These are phyloP conservation scores for Phoma sp. DNA, from an alignment of 2,329 filamentous ascomycete genomes.

Conservation along the genomic window DNA sequence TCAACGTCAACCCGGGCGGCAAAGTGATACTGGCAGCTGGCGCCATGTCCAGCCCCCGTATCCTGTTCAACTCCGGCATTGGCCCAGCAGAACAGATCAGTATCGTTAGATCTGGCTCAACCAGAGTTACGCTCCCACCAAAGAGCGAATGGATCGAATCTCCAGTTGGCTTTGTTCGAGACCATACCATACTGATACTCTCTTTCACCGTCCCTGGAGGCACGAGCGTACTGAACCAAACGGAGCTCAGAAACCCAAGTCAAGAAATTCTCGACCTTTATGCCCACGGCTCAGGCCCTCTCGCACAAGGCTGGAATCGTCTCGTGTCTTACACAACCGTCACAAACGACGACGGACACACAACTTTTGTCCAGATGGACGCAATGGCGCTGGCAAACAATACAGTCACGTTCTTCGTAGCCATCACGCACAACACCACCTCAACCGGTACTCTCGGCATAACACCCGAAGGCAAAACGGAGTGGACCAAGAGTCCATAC, in stretches of 20 bases:
- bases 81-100: slow-evolving; percentile 33
- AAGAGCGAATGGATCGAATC: slow-evolving; percentile 29
- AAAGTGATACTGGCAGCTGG: slow-evolving; percentile 36
- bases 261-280: slow-evolving; percentile 22
- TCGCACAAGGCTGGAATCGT: slow-evolving; percentile 52
- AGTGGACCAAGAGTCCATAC: slow-evolving; percentile 55
- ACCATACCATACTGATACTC: slow-evolving; percentile 26
- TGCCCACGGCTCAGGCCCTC: slow-evolving; percentile 41
- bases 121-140: slow-evolving; percentile 21
- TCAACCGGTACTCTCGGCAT: slow-evolving; percentile 29
- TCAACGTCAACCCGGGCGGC: slow-evolving; percentile 26
- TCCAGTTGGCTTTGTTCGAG: slow-evolving; percentile 38
- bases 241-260: slow-evolving; percentile 20
- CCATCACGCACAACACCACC: slow-evolving; percentile 28
- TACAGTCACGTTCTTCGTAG: slow-evolving; percentile 22
- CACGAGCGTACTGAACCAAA: slow-evolving; percentile 17
- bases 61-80: slow-evolving; percentile 37
- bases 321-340: slow-evolving; percentile 53
- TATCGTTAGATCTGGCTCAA: slow-evolving; percentile 23
- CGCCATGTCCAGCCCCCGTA: slow-evolving; percentile 30
- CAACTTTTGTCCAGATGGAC: slow-evolving; percentile 47
- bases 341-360: slow-evolving; percentile 43
- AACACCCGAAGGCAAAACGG: slow-evolving; percentile 37
- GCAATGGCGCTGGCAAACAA: slow-evolving; percentile 39
- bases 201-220: slow-evolving; percentile 19